These are phyloP conservation scores for Fusarium anguioides DNA, from an alignment of 2,329 filamentous ascomycete species.

Conservation along the genomic window DNA sequence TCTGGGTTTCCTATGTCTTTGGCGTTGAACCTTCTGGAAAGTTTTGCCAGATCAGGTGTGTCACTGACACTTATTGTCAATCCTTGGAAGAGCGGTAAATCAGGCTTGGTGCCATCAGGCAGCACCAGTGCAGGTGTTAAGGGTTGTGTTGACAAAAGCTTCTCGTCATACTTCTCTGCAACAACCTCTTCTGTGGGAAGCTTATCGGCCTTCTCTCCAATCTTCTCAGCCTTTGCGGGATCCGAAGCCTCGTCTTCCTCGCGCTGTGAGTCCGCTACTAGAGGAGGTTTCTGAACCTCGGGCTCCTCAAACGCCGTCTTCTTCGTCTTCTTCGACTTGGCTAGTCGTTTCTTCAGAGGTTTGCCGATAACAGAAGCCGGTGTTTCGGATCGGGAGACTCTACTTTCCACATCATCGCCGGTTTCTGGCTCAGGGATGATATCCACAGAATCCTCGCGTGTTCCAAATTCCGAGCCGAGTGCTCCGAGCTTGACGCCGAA, in stretches of 20 bases:
- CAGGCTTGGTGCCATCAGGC: conserved; percentile 58
- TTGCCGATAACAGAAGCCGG: conserved; percentile 57
- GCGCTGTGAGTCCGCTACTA: conserved; percentile 58
- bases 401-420: conserved; percentile 55
- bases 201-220: conserved; percentile 23
- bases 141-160: conserved; percentile 61
- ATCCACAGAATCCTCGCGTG: conserved; percentile 62
- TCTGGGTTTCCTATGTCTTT: conserved; percentile 61
- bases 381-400: conserved; percentile 59
- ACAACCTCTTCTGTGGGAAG: conserved; percentile 46
- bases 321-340: conserved; percentile 78
- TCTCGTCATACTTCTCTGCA: conserved; percentile 59
- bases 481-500: conserved; percentile 72
- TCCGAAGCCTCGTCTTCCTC: conserved; percentile 52
- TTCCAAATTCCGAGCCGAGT: conserved; percentile 62
- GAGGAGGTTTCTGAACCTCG: conserved; percentile 68
- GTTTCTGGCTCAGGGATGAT: conserved; percentile 60
- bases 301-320: conserved; percentile 79
- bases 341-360: conserved; percentile 64
- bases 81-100: conserved; percentile 58
- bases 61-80: conserved; percentile 59
- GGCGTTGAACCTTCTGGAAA: conserved; percentile 60
- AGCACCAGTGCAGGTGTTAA: conserved; percentile 58
- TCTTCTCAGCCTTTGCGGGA: conserved; percentile 24
- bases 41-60: conserved; percentile 59